Evolutionary conservation across 2,329 filamentous ascomycete genomes (phyloP).

Genomic region (Raffaelea deltoideospora): DNA sequence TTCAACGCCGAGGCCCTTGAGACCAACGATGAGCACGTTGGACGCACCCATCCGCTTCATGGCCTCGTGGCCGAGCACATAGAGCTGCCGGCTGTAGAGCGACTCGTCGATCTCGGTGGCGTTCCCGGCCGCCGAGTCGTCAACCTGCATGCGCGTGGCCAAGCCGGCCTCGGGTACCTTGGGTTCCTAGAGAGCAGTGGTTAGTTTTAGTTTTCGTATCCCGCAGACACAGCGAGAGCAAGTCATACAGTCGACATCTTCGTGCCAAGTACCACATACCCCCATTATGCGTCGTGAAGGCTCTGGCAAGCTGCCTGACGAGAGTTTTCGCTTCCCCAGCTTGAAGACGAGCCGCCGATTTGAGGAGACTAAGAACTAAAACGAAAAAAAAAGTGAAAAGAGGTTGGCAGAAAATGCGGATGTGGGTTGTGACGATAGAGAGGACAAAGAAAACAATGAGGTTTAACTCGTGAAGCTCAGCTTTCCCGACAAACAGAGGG

Average conservation of each 20-base stretch:
- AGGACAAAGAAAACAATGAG: too few relatives aligned
- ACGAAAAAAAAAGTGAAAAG: background rate
- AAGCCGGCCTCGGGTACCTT: conserved; percentile 45
- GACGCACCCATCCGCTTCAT: conserved; percentile 99
- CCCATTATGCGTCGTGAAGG: conserved; percentile 46
- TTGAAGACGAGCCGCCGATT: conserved; percentile 21
- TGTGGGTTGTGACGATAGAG: too few relatives aligned
- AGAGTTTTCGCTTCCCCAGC: conserved; percentile 55
- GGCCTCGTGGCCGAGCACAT: conserved; percentile 59
- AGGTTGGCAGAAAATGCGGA: background rate
- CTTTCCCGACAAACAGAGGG: too few relatives aligned
- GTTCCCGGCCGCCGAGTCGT: conserved; percentile 33
- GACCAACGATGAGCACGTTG: conserved; percentile 79
- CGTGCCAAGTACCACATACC: conserved; percentile 32
- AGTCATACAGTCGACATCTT: background rate
- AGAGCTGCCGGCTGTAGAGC: conserved; percentile 60
- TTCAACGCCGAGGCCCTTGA: conserved; percentile 91
- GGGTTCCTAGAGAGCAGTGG: conserved; percentile 20
- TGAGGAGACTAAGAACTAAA: too few relatives aligned
- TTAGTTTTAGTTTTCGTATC: conserved; percentile 3
- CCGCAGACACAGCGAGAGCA: conserved; percentile 2
- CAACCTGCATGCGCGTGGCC: conserved; percentile 50
- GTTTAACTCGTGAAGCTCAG: too few relatives aligned
- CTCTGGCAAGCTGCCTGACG: conserved; percentile 40
- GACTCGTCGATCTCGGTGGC: conserved; percentile 54